A percentile compares a stretch with the other conserved stretches of the same genome.
These are phyloP conservation scores for Candolleomyces eurysporus DNA, from an alignment of 768 basidiomycete species.

Conservation along the genomic window DNA sequence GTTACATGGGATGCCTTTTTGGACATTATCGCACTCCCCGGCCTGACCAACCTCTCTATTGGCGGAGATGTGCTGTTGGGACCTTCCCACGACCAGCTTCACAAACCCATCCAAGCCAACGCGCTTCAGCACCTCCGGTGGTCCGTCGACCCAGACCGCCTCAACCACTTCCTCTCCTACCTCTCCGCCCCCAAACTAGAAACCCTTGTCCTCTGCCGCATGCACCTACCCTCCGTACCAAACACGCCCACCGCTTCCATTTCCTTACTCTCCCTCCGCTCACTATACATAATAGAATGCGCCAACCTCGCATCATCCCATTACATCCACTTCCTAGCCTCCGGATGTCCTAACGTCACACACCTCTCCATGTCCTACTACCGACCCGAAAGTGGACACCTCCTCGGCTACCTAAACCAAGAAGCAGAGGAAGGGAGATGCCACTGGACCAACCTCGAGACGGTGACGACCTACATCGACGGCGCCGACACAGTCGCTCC, in stretches of 20 bases:
- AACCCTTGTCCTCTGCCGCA: conserved; percentile 6
- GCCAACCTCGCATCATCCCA: background rate
- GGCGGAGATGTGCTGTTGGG: conserved; percentile 3
- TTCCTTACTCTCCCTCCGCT: conserved; percentile 5
- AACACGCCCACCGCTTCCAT: background rate
- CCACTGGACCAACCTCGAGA: conserved; percentile 5
- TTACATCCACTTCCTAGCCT: conserved; percentile 6
- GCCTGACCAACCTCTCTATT: conserved; percentile 3
- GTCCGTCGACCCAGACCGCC: background rate
- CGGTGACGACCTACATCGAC: conserved; percentile 1
- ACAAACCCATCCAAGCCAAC: conserved; percentile 3
- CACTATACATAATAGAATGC: conserved; percentile 9
- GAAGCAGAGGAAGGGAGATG: background rate
- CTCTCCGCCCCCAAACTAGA: conserved; percentile 7
- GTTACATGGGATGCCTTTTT: conserved; percentile 8
- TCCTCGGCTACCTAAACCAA: conserved; percentile 7
- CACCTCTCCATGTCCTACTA: conserved; percentile 12
- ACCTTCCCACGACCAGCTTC: background rate
- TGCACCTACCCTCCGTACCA: conserved; percentile 1
- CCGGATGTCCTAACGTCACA: conserved; percentile 1
- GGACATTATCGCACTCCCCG: conserved; percentile 5
- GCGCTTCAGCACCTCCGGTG: background rate
- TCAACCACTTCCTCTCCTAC: conserved; percentile 7
- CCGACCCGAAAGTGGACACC: background rate
- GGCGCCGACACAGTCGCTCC: conserved; percentile 1